Evolutionary conservation across 2,329 filamentous ascomycete genomes (phyloP).

Genomic region (Penicillium polonicum): DNA sequence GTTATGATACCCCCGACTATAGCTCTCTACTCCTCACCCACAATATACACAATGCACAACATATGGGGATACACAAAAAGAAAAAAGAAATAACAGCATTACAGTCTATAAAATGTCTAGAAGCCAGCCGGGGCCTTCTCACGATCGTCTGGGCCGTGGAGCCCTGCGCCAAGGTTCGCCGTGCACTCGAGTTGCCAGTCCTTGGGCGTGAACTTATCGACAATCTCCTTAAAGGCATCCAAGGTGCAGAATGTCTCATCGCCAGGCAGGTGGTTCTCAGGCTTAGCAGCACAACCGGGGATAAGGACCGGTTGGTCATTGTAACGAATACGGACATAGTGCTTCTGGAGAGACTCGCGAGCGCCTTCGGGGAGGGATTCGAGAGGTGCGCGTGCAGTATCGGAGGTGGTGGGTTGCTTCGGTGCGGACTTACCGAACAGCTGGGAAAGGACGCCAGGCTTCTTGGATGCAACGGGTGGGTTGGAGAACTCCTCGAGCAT

Average conservation of each 20-base stretch:
- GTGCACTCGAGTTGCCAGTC: slow-evolving; percentile 70
- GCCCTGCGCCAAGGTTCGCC: slow-evolving; percentile 55
- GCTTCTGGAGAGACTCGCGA: slow-evolving; percentile 49
- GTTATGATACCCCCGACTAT: too few species aligned
- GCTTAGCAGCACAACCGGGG: slow-evolving; percentile 69
- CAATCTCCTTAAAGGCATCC: slow-evolving; percentile 85
- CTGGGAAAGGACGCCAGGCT: slow-evolving; percentile 34
- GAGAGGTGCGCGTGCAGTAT: slow-evolving; percentile 36
- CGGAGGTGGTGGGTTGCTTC: slow-evolving; percentile 23
- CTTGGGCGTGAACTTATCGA: slow-evolving; percentile 82
- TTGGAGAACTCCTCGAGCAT: slow-evolving; percentile 28
- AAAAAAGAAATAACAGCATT: neutral
- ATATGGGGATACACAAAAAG: neutral
- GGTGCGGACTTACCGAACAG: slow-evolving; percentile 24
- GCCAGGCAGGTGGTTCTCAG: slow-evolving; percentile 79
- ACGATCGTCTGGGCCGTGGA: slow-evolving; percentile 48
- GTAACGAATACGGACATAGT: slow-evolving; percentile 87
- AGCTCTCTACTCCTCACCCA: neutral
- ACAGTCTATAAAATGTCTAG: slow-evolving; percentile 23
- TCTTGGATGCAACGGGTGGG: slow-evolving; percentile 26
- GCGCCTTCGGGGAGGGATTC: slow-evolving; percentile 30
- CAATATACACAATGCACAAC: neutral
- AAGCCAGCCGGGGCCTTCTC: slow-evolving; percentile 41
- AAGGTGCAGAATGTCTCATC: slow-evolving; percentile 90
- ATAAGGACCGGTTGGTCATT: slow-evolving; percentile 81